Base-by-base conservation (phyloP, 257 asterid species). In the Rhazya stricta region DNA sequence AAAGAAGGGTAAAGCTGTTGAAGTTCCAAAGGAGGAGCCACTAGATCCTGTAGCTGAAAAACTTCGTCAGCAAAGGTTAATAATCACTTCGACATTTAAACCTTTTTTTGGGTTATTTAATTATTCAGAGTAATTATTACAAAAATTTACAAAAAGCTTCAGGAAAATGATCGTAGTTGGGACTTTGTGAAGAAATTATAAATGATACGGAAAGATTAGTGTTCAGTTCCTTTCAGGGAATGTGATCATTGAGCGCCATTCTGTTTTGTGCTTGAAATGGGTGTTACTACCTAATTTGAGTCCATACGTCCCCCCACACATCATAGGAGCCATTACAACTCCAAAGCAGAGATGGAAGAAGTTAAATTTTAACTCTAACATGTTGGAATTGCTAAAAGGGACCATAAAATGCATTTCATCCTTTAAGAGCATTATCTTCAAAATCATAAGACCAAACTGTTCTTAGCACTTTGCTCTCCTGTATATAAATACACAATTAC, bases 1-100 rank as follows among this genome's bases (percentile, higher is more conserved):
- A 57, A 88, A 88, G 89, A 88, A 89, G 81, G 92, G 81, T 77
- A 86, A 89, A 80, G 86, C 80, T 51, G 88, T 69, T 54, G 94
- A 86, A 84, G 79, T 76, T 46, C 74, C 74, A 23, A 78, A 80
- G 74, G 90, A 80, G 77, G 93, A 75, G 73, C 91, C 93, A 25
- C 76, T 91, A 75, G 97, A 96, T 84, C 96, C 99, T 68, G n/a
- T 85, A 34, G 92, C 87, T 79, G 98, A 93, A 83, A 96, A 96
- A 80, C 95, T 96, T 79, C 97, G 91, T 71, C 97, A 89, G 77
- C 98, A 94, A 82, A 88, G 98, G 97, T 92, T 56, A 69, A 54
- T 56, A 69, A 54, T 36, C 30, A 67, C 77, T 74, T 75, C 68
- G 29, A 5, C 1, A 46, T 66, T 18, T 51, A 30, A n/a, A 32